These are phyloP conservation scores for Penicillium verhagenii DNA, from an alignment of 495 filamentous ascomycete species.

Conservation along the genomic window DNA sequence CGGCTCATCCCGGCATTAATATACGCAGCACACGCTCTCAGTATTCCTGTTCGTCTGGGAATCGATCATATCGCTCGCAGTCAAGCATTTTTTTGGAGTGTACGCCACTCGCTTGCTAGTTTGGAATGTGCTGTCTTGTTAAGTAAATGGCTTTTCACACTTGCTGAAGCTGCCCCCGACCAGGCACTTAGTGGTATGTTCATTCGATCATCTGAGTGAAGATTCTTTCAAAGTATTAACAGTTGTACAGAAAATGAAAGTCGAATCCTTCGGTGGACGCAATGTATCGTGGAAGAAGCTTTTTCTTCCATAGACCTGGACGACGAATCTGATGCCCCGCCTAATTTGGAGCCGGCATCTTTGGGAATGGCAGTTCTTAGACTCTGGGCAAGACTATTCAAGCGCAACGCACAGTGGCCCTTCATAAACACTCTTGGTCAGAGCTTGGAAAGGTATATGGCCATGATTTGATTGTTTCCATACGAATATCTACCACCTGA, in stretches of 20 bases:
- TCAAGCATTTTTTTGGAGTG: conserved; percentile 50
- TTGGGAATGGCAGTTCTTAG: conserved; percentile 35
- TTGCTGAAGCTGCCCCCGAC: conserved; percentile 30
- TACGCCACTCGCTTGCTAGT: conserved; percentile 47
- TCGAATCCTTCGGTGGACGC: conserved; percentile 39
- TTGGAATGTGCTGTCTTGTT: conserved; percentile 49
- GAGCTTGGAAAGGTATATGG: conserved; percentile 35
- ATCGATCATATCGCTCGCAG: conserved; percentile 46
- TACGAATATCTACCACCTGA: background rate
- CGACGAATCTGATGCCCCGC: conserved; percentile 26
- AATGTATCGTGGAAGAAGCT: conserved; percentile 39
- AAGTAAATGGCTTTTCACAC: conserved; percentile 48
- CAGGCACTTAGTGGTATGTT: conserved; percentile 34
- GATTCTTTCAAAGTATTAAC: background rate
- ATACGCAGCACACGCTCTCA: conserved; percentile 40
- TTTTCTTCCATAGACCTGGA: conserved; percentile 38
- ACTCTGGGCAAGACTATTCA: conserved; percentile 39
- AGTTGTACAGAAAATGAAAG: conserved; percentile 35
- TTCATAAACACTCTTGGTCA: conserved; percentile 42
- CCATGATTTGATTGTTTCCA: conserved; percentile 24
- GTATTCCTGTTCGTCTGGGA: conserved; percentile 39
- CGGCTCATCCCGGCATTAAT: conserved; percentile 40
- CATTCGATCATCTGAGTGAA: background rate
- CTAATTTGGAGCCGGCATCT: conserved; percentile 26
- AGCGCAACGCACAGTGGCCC: conserved; percentile 39